Evolutionary conservation across 306 rosid species (phyloP), one percentile per base, ranked within the genome.

Genomic region (Betula pendula): DNA sequence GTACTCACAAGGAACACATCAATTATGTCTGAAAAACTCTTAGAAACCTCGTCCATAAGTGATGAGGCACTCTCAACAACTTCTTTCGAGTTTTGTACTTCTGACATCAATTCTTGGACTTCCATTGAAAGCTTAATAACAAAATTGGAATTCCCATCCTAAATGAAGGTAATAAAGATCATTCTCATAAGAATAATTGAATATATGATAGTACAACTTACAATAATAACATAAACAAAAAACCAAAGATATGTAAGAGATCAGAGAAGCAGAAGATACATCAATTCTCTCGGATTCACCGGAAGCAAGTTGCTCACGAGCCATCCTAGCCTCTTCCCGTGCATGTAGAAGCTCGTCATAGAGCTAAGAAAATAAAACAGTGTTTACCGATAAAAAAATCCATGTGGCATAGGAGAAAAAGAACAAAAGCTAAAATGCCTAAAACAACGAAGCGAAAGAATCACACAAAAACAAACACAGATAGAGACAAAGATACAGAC

Each of bases 1-100:
- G 55, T 78, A 89, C 98, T 89, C 84, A 91, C 98, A 56, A 69
- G 82, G 87, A 94, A 75, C 48, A 45, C 59, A 44, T 91, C 86
- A 78, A 38, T 74, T 68, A 90, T 77, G 60, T 83, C 67, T 72
- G 89, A 81, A 79, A 84, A 91, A 78, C 84, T 86, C 86, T 79
- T 78, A 44, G 82, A 80, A 40, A 81, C 82, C n/a, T 89, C 98
- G 45, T 90, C 96, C 68, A 84, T 58, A 72, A 91, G 82, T 60
- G 80, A 84, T 49, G 79, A 77, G 75, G 81, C 87, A 86, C 82
- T 79, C 29, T 81, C 79, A 78, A 83, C 82, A 22, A 75, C 85
- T 73, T 85, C 82, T 84, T 86, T 81, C 63, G 96, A 86, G 79
- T 75, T 85, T 81, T 84, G 86, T 71, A 90, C 87, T 86, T 89